phyloP scores from a whole-genome alignment of 2,329 filamentous ascomycete genomes.

The Calcarisporium arbuscula region DNA sequence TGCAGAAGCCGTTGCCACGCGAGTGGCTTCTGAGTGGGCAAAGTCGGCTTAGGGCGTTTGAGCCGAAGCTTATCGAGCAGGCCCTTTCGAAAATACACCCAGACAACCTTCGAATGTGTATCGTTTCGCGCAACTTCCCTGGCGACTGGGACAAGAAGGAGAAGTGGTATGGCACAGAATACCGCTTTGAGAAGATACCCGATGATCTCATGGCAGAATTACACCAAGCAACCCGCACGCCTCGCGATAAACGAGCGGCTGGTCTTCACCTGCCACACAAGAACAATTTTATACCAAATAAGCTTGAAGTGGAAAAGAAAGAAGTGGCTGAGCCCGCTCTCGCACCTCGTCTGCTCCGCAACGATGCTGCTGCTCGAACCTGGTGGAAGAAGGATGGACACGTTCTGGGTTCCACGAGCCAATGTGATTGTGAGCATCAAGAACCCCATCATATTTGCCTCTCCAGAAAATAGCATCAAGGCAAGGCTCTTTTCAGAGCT shows the following conservation, averaged over 20 bases:
- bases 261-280: conserved; percentile 81
- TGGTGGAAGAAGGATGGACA: conserved; percentile 99
- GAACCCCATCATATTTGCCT: conserved; percentile 72
- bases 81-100: conserved; percentile 69
- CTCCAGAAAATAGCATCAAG: conserved; percentile 72
- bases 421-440: conserved; percentile 76
- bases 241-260: conserved; percentile 52
- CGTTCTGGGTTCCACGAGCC: conserved; percentile 95
- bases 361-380: conserved; percentile 71
- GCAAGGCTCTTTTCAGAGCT: conserved; percentile 76
- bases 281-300: conserved; percentile 93
- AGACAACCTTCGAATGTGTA: conserved; percentile 81
- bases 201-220: conserved; percentile 68
- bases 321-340: conserved; percentile 70
- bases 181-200: conserved; percentile 75
- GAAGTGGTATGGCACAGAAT: conserved; percentile 97
- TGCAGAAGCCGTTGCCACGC: conserved; percentile 85
- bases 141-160: conserved; percentile 83
- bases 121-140: conserved; percentile 78
- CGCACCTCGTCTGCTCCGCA: conserved; percentile 74
- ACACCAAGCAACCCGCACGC: conserved; percentile 53
- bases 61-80: conserved; percentile 67
- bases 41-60: conserved; percentile 71
- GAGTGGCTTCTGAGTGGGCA: conserved; percentile 83
- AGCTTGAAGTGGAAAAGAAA: conserved; percentile 91